phyloP scores from a whole-genome alignment of 2,329 filamentous ascomycete genomes.

The Akanthomyces muscarius region DNA sequence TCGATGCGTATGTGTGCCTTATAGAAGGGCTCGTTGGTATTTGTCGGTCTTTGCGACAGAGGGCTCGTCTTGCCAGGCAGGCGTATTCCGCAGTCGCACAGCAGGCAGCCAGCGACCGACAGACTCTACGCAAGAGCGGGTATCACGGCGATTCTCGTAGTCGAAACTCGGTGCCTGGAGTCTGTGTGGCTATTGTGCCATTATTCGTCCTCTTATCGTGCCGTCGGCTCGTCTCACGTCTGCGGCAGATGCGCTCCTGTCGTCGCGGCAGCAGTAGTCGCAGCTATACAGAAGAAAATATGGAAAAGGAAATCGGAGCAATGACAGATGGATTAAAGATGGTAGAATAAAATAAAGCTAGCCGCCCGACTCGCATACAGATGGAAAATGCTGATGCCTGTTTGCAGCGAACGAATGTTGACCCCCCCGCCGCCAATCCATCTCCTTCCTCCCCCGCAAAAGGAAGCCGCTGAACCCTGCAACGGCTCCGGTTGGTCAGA shows the following conservation, averaged over 20 bases:
- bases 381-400: background rate
- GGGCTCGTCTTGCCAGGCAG: constrained; percentile 1
- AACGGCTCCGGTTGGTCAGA: constrained; percentile 6
- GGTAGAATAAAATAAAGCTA: background rate
- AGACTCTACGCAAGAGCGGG: background rate
- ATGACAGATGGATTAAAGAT: background rate
- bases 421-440: background rate
- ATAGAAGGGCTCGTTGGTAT: background rate
- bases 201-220: background rate
- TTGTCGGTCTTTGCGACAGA: background rate
- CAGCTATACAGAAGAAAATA: too few relatives aligned
- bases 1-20: background rate
- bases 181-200: background rate
- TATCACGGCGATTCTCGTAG: background rate
- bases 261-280: background rate
- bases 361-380: background rate
- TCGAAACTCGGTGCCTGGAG: constrained; percentile 9
- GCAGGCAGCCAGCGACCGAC: background rate
- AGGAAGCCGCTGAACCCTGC: background rate
- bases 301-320: too few relatives aligned
- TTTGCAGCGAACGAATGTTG: background rate
- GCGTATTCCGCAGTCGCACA: background rate
- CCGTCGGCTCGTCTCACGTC: background rate
- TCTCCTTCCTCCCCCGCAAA: background rate
- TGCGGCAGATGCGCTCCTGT: background rate